Conservation (phyloP, 2,329 filamentous ascomycete species). For the Colletotrichum sidae region DNA sequence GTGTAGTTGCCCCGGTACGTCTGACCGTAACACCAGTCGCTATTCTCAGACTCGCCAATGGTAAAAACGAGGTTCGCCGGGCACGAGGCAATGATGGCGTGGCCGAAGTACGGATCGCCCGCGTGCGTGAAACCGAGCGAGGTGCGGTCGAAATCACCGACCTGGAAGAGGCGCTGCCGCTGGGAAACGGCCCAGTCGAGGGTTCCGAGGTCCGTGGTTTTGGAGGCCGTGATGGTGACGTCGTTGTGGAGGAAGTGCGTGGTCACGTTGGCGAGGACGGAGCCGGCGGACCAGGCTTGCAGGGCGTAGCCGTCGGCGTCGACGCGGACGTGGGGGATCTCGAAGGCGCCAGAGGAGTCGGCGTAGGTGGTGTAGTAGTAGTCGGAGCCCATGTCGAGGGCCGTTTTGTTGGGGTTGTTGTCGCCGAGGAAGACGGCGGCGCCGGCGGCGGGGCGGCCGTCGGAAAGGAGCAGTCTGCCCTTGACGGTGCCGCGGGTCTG, state of each 20-base stretch:
- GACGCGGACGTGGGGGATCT: conserved; percentile 55
- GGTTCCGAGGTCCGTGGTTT: conserved; percentile 50
- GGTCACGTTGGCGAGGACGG: conserved; percentile 55
- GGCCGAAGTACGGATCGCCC: conserved; percentile 50
- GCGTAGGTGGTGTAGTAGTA: conserved; percentile 64
- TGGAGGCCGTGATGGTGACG: conserved; percentile 49
- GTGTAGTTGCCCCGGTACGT: conserved; percentile 51
- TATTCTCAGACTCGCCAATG: conserved; percentile 49
- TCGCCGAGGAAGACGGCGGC: conserved; percentile 48
- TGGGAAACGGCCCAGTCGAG: conserved; percentile 54
- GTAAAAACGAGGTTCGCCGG: conserved; percentile 58
- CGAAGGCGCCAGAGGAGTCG: conserved; percentile 55
- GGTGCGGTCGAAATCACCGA: conserved; percentile 34
- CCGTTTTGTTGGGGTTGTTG: conserved; percentile 53
- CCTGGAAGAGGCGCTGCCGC: conserved; percentile 58
- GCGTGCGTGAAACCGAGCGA: conserved; percentile 31
- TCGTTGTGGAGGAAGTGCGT: conserved; percentile 56
- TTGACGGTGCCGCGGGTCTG: conserved; percentile 60
- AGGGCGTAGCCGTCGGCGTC: conserved; percentile 57
- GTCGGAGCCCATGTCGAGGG: conserved; percentile 58
- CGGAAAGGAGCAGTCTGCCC: conserved; percentile 57
- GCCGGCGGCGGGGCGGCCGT: conserved; percentile 59
- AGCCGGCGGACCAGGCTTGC: conserved; percentile 63
- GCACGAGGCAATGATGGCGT: conserved; percentile 56
- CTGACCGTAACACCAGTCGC: conserved; percentile 64